Evolutionary conservation across 2,329 filamentous ascomycete species (phyloP).

Genomic region (Truncatella angustata): DNA sequence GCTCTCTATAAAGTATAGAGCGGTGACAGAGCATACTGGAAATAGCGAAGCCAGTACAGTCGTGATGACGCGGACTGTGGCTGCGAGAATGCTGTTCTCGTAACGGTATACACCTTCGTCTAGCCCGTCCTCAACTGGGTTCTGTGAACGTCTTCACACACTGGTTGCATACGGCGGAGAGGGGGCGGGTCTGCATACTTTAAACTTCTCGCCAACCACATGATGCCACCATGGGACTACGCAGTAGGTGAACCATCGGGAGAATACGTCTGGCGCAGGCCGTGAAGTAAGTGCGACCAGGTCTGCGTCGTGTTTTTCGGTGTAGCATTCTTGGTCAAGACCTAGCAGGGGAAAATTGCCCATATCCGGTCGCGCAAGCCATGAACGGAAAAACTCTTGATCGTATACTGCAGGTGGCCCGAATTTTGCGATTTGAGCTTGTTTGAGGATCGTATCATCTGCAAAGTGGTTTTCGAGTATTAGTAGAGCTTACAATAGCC

Average conservation of each 20-base stretch:
- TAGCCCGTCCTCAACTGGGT: not conserved
- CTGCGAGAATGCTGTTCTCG: constrained; percentile 4
- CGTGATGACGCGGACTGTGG: not conserved
- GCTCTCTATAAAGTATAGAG: constrained; percentile 9
- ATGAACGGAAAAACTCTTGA: constrained; percentile 9
- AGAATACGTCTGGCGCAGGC: constrained; percentile 7
- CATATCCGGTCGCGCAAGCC: constrained; percentile 11
- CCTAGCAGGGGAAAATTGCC: constrained; percentile 12
- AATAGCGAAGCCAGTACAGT: constrained; percentile 14
- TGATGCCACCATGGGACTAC: constrained; percentile 9
- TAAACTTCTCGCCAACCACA: constrained; percentile 8
- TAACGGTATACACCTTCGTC: constrained; percentile 11
- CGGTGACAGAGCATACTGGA: constrained; percentile 11
- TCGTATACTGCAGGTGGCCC: too few species aligned
- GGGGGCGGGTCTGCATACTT: too few species aligned
- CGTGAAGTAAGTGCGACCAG: constrained; percentile 12
- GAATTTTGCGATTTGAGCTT: constrained; percentile 8
- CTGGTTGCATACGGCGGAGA: too few species aligned
- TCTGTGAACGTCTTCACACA: not conserved
- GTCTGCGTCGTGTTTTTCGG: not conserved
- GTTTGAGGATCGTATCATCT: constrained; percentile 9
- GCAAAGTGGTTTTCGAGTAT: not conserved
- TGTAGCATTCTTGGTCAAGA: constrained; percentile 8
- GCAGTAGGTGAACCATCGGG: constrained; percentile 8
- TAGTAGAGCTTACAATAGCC: not conserved